Evolutionary conservation across 805 yeast species (phyloP).

Genomic region (Lipomyces kockii): DNA sequence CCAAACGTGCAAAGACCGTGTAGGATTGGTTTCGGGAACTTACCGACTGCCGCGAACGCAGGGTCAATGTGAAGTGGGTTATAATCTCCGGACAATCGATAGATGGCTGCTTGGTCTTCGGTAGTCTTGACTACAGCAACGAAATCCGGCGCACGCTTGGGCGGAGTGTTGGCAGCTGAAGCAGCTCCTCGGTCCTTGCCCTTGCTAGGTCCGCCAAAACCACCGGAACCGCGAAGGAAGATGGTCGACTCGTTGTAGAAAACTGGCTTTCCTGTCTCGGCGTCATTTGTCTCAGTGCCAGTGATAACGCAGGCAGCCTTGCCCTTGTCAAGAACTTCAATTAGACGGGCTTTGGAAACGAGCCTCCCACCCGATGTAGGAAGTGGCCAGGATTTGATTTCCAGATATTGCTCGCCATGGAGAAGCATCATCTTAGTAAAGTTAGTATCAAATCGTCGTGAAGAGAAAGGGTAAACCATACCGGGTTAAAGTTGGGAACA

Average conservation of each 20-base stretch:
- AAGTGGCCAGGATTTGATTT: constrained; percentile 73
- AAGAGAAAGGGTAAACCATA: neutral
- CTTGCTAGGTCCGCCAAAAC: constrained; percentile 55
- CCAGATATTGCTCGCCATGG: constrained; percentile 95
- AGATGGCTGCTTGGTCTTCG: constrained; percentile 81
- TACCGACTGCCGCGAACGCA: constrained; percentile 81
- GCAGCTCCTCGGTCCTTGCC: constrained; percentile 66
- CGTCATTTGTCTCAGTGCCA: constrained; percentile 72
- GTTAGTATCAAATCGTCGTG: neutral
- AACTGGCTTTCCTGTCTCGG: constrained; percentile 65
- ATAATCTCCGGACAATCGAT: constrained; percentile 90
- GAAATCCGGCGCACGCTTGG: constrained; percentile 69
- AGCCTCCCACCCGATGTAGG: constrained; percentile 61
- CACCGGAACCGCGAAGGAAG: constrained; percentile 76
- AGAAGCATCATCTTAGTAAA: constrained; percentile 62
- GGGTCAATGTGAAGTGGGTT: constrained; percentile 95
- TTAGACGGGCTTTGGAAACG: constrained; percentile 65
- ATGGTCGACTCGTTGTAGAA: constrained; percentile 83
- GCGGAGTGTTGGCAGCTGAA: constrained; percentile 64
- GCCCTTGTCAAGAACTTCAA: constrained; percentile 82
- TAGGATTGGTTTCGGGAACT: constrained; percentile 81
- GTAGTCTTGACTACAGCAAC: constrained; percentile 61
- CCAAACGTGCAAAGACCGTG: constrained; percentile 94
- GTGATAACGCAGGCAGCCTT: constrained; percentile 78
- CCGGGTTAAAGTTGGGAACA: constrained; percentile 81